Percentiles rank a stretch among this genome's conserved stretches.
Conservation (phyloP, 148 eudicot species). For the Camellia lanceoleosa region DNA sequence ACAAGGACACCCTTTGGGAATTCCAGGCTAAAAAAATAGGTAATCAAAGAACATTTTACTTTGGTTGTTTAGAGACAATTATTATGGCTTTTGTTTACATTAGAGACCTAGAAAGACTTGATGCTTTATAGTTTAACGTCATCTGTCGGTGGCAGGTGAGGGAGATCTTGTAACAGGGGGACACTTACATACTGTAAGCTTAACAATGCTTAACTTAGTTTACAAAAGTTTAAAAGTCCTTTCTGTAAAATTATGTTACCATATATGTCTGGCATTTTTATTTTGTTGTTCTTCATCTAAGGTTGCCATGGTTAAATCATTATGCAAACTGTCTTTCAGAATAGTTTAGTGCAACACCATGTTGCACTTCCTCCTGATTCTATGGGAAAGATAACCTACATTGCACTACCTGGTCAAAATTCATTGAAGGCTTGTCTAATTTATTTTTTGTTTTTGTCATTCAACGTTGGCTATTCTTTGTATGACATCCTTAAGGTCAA, state of each 20-base stretch:
- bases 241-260: background rate
- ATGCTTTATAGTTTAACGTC: conserved; percentile 7
- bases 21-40: conserved; percentile 90
- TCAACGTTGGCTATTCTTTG: background rate
- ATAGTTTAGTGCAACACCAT: conserved; percentile 80
- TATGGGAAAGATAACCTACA: conserved; percentile 89
- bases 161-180: conserved; percentile 95
- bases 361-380: conserved; percentile 96
- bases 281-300: conserved; percentile 18
- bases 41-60: conserved; percentile 21
- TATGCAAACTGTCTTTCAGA: conserved; percentile 76
- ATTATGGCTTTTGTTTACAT: background rate
- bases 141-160: conserved; percentile 59
- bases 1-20: conserved; percentile 92
- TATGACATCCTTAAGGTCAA: background rate
- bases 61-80: conserved; percentile 7
- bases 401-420: conserved; percentile 95
- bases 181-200: conserved; percentile 95
- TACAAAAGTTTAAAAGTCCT: conserved; percentile 6
- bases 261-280: background rate
- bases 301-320: conserved; percentile 6
- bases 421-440: conserved; percentile 60
- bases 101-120: background rate
- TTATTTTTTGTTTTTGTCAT: background rate
- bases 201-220: background rate